Base-by-base conservation (phyloP, 1,284 basidiomycete species). In the Golubevia pallescens region DNA sequence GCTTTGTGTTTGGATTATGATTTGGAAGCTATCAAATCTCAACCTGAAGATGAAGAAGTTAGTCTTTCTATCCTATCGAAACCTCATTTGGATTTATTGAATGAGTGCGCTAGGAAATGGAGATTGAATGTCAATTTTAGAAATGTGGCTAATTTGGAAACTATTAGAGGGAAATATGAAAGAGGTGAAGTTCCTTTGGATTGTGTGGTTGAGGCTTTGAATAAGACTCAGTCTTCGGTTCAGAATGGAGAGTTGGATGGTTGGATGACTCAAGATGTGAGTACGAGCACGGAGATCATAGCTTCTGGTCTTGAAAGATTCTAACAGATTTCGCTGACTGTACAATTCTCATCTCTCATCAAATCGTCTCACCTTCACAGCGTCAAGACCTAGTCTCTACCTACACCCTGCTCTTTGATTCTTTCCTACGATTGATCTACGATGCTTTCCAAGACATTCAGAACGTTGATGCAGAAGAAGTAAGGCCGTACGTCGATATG, bases 31-130 rank as follows among this genome's bases (percentile, higher is more conserved):
- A 95, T 99, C 91, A 89, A 92, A 66, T 91, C 92, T 57, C 91
- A 97, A 42, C 92, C 94, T 38, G 96, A 97, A 74, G 93, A 95
- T 76, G 94, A 98, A 74, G 95, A 99, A 86, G 96, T 99, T 2
- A 94, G 94, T 0, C 87, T 99, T 34, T 93, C 93, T 8, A 98
- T 99, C 64, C 87, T 99, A n/a, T 94, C 93, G 0, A 81, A 89
- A 0, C 82, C 89, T 16, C 94, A 98, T 83, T 88, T 93, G 56
- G 92, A 93, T 65, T 87, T 99, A 42, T 90, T 98, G 67, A 91
- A 91, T 62, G 93, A 95, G 79, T 95, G 94, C 77, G 94, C 94
- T 0, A 80, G 92, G 65, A 89, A 93, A 54, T 98, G 97, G 97
- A 89, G 96, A 63, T 91, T 99, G 64, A 90, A 91, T 6, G 90